Conservation (phyloP, 2,329 filamentous ascomycete genomes). For the Fusarium sp. region DNA sequence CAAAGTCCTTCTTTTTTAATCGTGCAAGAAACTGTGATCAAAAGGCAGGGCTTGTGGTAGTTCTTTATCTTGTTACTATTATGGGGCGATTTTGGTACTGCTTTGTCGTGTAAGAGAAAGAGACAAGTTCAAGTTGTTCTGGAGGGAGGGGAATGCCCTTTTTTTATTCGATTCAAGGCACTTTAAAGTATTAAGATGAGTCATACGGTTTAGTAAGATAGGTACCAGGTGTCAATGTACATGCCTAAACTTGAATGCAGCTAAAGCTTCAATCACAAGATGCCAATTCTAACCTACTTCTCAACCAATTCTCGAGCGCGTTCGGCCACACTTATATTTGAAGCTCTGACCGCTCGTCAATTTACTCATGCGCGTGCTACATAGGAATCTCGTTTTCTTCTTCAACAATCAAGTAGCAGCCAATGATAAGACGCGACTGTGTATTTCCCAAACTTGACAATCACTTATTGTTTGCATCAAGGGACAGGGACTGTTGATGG, state of each 20-base stretch:
- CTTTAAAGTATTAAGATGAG: no score
- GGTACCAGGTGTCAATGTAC: no score
- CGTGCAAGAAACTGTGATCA: neutral
- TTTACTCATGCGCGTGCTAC: no score
- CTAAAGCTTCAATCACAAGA: neutral
- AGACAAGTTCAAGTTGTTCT: neutral
- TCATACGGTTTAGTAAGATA: no score
- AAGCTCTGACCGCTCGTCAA: neutral
- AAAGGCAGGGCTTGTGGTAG: neutral
- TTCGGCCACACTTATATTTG: neutral
- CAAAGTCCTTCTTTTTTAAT: neutral
- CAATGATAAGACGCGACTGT: no score
- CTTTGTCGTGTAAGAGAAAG: neutral
- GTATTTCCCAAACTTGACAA: no score
- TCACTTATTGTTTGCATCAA: no score
- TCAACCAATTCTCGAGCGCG: neutral
- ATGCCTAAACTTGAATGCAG: neutral
- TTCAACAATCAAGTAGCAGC: no score
- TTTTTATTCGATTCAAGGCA: neutral
- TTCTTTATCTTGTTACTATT: conserved; percentile 9
- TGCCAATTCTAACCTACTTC: neutral
- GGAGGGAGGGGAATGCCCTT: neutral
- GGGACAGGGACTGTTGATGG: neutral
- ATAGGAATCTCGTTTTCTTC: no score
- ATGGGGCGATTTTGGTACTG: neutral